Percentiles rank a stretch among this genome's conserved stretches.
Conservation (phyloP, 768 basidiomycete genomes). For the Dentipellis sp. region DNA sequence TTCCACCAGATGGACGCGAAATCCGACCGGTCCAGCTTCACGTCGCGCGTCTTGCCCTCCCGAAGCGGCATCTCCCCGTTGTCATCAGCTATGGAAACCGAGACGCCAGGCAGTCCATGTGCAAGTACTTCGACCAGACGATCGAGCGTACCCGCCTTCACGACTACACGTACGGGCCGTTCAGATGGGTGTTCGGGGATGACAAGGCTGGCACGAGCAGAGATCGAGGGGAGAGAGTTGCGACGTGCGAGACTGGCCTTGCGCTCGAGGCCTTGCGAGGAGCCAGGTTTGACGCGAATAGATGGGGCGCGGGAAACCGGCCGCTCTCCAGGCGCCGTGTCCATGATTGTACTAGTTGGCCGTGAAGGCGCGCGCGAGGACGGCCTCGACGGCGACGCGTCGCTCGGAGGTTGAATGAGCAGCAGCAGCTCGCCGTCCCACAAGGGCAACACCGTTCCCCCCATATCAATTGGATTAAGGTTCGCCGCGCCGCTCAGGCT, state of each 20-base stretch:
- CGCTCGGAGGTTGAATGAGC: constrained; percentile 48
- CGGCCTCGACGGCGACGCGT: constrained; percentile 41
- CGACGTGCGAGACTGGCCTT: constrained; percentile 68
- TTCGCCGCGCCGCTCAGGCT: constrained; percentile 20
- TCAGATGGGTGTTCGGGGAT: constrained; percentile 58
- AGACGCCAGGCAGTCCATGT: constrained; percentile 67
- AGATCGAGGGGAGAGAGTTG: constrained; percentile 72
- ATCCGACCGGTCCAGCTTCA: constrained; percentile 64
- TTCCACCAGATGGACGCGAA: constrained; percentile 80
- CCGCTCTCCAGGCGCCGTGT: constrained; percentile 14
- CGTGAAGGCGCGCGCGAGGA: constrained; percentile 58
- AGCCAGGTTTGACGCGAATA: constrained; percentile 67
- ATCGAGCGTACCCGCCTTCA: constrained; percentile 72
- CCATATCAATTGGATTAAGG: constrained; percentile 28
- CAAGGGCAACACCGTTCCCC: constrained; percentile 64
- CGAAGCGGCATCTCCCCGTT: constrained; percentile 77
- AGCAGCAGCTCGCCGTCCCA: constrained; percentile 69
- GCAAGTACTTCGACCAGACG: constrained; percentile 67
- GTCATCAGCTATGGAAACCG: constrained; percentile 77
- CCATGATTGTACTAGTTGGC: constrained; percentile 27
- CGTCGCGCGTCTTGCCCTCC: constrained; percentile 63
- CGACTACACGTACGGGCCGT: constrained; percentile 63
- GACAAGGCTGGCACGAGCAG: constrained; percentile 49
- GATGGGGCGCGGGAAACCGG: constrained; percentile 53
- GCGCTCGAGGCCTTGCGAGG: constrained; percentile 62